Evolutionary conservation across 1,284 basidiomycete genomes (phyloP), one percentile per base, ranked within the genome.

Genomic region (Sporisorium exsertum): DNA sequence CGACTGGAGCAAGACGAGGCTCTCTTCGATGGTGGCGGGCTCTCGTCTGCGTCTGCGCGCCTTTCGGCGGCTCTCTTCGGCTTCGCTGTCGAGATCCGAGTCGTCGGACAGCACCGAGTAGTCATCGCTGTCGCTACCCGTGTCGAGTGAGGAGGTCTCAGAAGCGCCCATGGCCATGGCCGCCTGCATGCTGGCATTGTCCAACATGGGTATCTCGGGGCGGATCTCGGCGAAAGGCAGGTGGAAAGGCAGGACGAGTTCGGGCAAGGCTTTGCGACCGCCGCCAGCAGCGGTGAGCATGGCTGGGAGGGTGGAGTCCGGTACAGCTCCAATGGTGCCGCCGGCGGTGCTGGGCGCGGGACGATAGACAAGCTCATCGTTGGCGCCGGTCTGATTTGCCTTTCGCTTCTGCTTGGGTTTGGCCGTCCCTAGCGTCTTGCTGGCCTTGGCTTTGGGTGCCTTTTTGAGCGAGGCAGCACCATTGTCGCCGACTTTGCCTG

Each of bases 1-100:
- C 10, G 82, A 81, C 59, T 85, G 84, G 9, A 78, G 70, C 22
- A 83, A 62, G 13, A 81, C 73, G 29, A 80, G 46, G 26, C 79
- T 81, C 46, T 77, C 71, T 20, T 73, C 67, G 61, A 77, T 73
- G 52, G 67, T 77, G 4, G 75, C 71, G 13, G 75, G 75, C 56
- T 77, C 75, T n/a, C 61, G 40, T 57, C 58, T 64, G 20, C 71
- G 63, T 27, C 65, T 62, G 29, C 71, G 63, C n/a, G 69, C 75
- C 45, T 67, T 54, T 42, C 61, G 67, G 22, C 66, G 58, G 24
- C 50, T 60, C 29, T 78, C 64, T 43, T 78, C 69, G 16, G 62
- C 66, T 54, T 78, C 63, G 37, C 60, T 64, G 57, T 68, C 72
- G 42, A 61, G 64, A n/a, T 72, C 72, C 6, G 65, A 65, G 5